Conservation (phyloP, 257 asterid species). For the Capsicum rhomboideum region DNA sequence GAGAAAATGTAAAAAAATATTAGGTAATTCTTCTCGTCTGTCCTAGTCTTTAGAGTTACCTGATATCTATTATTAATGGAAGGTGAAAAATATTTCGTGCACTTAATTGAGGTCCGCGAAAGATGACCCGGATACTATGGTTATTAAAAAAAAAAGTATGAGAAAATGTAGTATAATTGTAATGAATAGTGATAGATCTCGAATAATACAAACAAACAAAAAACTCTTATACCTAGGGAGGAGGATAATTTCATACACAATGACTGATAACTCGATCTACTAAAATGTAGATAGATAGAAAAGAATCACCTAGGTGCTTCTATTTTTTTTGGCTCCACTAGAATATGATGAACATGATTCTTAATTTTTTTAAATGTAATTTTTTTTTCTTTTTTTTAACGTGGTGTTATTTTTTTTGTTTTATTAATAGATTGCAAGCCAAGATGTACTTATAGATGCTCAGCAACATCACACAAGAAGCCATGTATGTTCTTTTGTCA, state of each 20-base stretch:
- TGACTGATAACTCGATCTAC: not conserved
- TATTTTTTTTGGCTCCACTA: not conserved
- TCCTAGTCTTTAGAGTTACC: no score
- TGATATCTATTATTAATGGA: no score
- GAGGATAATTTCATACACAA: not conserved
- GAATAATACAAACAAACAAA: not conserved
- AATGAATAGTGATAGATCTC: not conserved
- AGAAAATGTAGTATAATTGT: no score
- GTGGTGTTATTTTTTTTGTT: not conserved
- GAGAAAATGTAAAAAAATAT: not conserved
- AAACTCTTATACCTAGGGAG: not conserved
- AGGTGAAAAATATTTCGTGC: no score
- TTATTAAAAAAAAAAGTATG: no score
- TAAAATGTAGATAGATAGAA: not conserved
- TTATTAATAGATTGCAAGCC: conserved; percentile 23
- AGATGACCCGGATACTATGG: no score
- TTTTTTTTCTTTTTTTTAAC: not conserved
- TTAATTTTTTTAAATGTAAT: no score
- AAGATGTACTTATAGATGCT: conserved; percentile 28
- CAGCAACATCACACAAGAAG: conserved; percentile 39
- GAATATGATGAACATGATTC: not conserved
- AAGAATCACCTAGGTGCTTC: not conserved
- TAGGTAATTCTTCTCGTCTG: no score
- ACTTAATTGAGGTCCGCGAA: no score
- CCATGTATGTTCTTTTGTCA: conserved; percentile 35